Conservation (phyloP, 2,329 filamentous ascomycete species). For the Phoma sp. region DNA sequence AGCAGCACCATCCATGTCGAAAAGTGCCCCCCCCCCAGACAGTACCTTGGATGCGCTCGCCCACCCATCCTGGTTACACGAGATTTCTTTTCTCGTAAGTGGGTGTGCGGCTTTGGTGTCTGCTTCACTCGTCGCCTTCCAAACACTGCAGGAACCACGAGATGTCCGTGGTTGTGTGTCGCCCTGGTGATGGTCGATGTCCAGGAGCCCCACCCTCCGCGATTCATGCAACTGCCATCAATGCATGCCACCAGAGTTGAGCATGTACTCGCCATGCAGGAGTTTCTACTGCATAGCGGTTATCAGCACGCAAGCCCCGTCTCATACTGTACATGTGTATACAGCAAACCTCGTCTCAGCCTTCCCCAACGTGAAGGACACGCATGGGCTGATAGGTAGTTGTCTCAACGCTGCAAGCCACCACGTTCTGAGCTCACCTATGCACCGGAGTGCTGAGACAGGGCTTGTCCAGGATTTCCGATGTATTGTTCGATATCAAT, state of each 20-base stretch:
- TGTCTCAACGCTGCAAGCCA: not conserved
- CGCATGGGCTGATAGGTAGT: no score
- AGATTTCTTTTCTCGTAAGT: constrained; percentile 4
- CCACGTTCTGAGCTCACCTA: not conserved
- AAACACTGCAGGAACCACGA: constrained; percentile 7
- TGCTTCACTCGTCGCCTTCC: constrained; percentile 1
- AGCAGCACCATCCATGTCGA: constrained; percentile 12
- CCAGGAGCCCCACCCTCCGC: constrained; percentile 11
- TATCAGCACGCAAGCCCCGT: constrained; percentile 3
- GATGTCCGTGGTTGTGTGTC: not conserved
- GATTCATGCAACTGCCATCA: constrained; percentile 16
- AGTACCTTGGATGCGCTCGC: not conserved
- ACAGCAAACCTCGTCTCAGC: not conserved
- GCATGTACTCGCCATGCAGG: not conserved
- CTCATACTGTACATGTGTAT: not conserved
- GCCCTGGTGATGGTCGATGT: constrained; percentile 3
- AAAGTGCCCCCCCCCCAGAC: not conserved
- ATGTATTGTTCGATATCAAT: not conserved
- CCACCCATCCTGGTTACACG: not conserved
- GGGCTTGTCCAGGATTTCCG: not conserved
- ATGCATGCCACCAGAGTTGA: constrained; percentile 12
- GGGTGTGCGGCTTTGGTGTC: not conserved
- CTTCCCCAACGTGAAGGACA: no score
- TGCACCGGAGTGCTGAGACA: not conserved
- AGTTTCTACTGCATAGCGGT: constrained; percentile 8